Evolutionary conservation across 306 rosid species (phyloP), one percentile per base, ranked within the genome.

Genomic region (Cucurbita maxima): DNA sequence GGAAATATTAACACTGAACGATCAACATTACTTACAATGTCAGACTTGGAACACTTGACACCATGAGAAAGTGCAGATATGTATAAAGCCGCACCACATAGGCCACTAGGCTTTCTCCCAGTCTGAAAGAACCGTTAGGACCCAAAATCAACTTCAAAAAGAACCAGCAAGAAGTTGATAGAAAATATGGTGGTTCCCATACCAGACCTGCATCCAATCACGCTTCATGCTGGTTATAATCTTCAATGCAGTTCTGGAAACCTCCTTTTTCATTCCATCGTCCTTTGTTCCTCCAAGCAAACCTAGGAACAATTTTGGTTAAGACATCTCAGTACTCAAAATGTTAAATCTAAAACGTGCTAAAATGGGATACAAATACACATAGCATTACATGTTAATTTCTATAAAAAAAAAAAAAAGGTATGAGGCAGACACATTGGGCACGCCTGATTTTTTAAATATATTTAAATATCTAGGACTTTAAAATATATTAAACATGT

Each of bases 71-170:
- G 88, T 34, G 92, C 95, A 81, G 97, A 83, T 62, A 92, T 82
- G 79, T 89, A 92, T 78, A 92, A 76, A 63, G 95, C 97, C 37
- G 96, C 96, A 77, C 96, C 97, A 79, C 96, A 92, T 75, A 92
- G 75, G 54, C 96, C 97, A 63, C 95, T 86, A 40, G 97, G 96
- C 78, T 92, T 92, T 78, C 97, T 89, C 36, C 97, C 96, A 25
- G 97, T 89, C 97, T 92, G 88, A 11, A 61, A 62, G 75, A 68
- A 51, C 62, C 41, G 12, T 64, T 69, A 61, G 41, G 18, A 51
- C 36, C 9, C 12, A 70, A 4, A 43, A 38, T 79, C 45, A 38
- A 30, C 2, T 41, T 13, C 5, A 58, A 48, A 54, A 53, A 40
- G 67, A 74, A 13, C 40, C 6, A 38, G 66, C 7, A 58, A 6